Evolutionary conservation across 2,329 filamentous ascomycete genomes (phyloP).

Genomic region (Dothiorella sarmentorum): DNA sequence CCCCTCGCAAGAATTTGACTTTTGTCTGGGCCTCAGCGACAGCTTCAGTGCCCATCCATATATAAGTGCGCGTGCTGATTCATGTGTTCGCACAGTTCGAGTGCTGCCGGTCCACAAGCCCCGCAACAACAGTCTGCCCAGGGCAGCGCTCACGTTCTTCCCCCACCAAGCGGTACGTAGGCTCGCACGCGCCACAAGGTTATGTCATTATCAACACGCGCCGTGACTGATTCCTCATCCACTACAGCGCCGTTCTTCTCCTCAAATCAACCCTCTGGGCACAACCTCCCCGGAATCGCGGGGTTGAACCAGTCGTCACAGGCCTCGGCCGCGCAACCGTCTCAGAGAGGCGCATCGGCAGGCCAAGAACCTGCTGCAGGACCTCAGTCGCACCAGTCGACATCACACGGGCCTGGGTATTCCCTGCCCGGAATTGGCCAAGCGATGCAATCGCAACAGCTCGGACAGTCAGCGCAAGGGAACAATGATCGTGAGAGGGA

Average conservation of each 20-base stretch:
- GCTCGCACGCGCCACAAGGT: not conserved
- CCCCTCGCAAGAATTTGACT: not conserved
- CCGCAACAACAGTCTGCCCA: slow-evolving; percentile 36
- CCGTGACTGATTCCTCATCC: not conserved
- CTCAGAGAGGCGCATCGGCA: slow-evolving; percentile 35
- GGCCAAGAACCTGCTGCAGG: slow-evolving; percentile 31
- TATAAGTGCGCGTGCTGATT: not conserved
- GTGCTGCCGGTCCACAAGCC: slow-evolving; percentile 29
- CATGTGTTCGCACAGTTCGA: slow-evolving; percentile 25
- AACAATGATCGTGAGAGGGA: slow-evolving; percentile 45
- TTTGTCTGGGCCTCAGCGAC: not conserved
- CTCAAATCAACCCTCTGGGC: slow-evolving; percentile 39
- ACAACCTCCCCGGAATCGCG: slow-evolving; percentile 44
- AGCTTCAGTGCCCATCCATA: not conserved
- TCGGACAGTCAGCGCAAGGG: slow-evolving; percentile 31
- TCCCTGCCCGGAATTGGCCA: slow-evolving; percentile 45
- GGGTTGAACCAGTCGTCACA: slow-evolving; percentile 46
- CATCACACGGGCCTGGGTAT: slow-evolving; percentile 40
- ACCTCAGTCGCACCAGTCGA: slow-evolving; percentile 31
- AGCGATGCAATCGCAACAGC: slow-evolving; percentile 40
- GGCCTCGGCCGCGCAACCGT: slow-evolving; percentile 35
- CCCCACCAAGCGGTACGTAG: slow-evolving; percentile 38
- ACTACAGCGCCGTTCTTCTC: slow-evolving; percentile 38
- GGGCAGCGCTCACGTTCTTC: slow-evolving; percentile 36
- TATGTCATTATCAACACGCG: not conserved